phyloP scores from a whole-genome alignment of 305 asterid species.

The Coffea humblotiana region DNA sequence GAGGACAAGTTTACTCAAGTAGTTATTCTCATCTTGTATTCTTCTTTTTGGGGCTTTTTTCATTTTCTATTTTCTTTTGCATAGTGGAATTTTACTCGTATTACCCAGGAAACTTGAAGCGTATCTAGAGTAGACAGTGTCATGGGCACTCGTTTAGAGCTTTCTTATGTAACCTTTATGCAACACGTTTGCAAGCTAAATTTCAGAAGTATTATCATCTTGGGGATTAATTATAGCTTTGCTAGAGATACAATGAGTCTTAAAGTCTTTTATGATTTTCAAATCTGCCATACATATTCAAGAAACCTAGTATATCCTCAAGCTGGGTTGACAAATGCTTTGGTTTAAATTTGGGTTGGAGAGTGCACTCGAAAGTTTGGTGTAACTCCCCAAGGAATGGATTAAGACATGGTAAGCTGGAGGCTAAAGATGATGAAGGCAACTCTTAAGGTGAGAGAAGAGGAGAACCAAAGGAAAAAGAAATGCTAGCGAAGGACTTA shows the following conservation, averaged over 20 bases:
- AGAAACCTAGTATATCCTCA: background rate
- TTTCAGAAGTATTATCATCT: background rate
- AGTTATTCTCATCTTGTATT: background rate
- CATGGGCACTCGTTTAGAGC: background rate
- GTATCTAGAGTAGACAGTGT: too few relatives aligned
- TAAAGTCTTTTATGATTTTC: background rate
- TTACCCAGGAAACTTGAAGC: background rate
- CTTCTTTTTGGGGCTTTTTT: background rate
- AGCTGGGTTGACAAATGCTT: background rate
- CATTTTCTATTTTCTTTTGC: background rate
- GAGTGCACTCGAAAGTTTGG: background rate
- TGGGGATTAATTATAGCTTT: background rate
- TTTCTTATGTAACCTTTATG: background rate
- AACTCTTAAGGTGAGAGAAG: background rate
- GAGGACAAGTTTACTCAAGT: background rate
- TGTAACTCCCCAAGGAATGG: background rate
- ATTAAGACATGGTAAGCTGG: background rate
- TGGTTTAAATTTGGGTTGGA: background rate
- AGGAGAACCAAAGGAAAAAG: background rate
- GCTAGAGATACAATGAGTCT: background rate
- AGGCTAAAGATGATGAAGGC: background rate
- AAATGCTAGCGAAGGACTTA: background rate
- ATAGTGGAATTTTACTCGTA: background rate
- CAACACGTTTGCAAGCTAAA: background rate
- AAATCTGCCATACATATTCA: background rate